Evolutionary conservation across 306 rosid genomes (phyloP), one percentile per base, ranked within the genome.

Genomic region (Crotalaria pallida): DNA sequence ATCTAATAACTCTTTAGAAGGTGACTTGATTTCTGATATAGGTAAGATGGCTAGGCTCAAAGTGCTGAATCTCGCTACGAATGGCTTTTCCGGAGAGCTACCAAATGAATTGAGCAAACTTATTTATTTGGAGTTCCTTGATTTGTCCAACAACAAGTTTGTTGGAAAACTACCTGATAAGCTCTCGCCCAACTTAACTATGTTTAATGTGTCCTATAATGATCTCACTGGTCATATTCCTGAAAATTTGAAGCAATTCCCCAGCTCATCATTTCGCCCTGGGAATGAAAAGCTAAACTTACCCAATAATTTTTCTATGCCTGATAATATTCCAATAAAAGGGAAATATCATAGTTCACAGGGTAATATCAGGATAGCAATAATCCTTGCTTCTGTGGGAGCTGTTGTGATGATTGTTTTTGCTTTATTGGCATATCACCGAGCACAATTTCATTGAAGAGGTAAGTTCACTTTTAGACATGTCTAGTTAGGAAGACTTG

Each of bases 371-470:
- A 91, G 82, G 84, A 77, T 93, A 85, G 96, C 97, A 66, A 93
- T 93, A 93, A 94, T 93, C 76, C 82, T 93, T 77, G 98, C 97
- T 12, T 85, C 97, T 3, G 84, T 93, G 61, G 96, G 97, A 78
- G 96, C 92, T 80, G 89, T 89, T 66, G 73, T 87, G 75, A 88
- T 93, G 98, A 88, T 90, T 77, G 86, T 78, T 69, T 90, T 93
- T 81, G 94, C 88, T 78, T 84, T 90, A 80, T 74, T 93, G 77
- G 98, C 82, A 79, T 93, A n/a, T n/a, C n/a, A n/a, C n/a, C n/a
- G n/a, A n/a, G n/a, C n/a, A n/a, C n/a, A n/a, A n/a, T n/a, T n/a
- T n/a, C n/a, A n/a, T n/a, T n/a, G n/a, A n/a, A n/a, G n/a, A n/a
- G n/a, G n/a, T n/a, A n/a, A n/a, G n/a, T n/a, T n/a, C n/a, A n/a